phyloP scores from a whole-genome alignment of 257 asterid genomes.

The Penstemon newberryi region DNA sequence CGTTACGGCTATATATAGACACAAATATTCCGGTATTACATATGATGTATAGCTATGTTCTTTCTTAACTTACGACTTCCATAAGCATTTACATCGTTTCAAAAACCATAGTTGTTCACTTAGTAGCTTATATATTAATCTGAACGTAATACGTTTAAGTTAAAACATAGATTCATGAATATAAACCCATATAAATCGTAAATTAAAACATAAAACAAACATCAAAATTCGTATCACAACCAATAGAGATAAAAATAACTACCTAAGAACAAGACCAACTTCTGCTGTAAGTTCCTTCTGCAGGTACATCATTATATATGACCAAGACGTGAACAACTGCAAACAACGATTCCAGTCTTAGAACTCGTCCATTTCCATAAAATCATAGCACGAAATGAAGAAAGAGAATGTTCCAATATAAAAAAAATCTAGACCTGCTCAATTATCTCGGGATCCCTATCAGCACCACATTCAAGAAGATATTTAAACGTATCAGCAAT shows the following conservation, averaged over 20 bases:
- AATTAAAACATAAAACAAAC: conserved; percentile 15
- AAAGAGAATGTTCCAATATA: conserved; percentile 8
- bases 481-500: conserved; percentile 54
- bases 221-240: conserved; percentile 11
- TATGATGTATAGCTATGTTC: neutral
- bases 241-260: conserved; percentile 26
- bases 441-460: conserved; percentile 84
- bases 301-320: conserved; percentile 71
- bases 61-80: conserved; percentile 13
- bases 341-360: conserved; percentile 23
- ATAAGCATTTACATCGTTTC: conserved; percentile 11
- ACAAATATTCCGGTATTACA: neutral
- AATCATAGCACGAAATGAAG: conserved; percentile 19
- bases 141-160: neutral
- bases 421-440: conserved; percentile 61
- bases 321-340: conserved; percentile 94
- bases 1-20: neutral
- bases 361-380: conserved; percentile 19
- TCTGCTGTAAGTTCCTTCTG: conserved; percentile 71
- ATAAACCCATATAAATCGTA: conserved; percentile 1
- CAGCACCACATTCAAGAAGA: conserved; percentile 86
- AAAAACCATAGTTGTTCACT: neutral
- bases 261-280: conserved; percentile 63
- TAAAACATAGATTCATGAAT: neutral
- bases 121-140: neutral